A percentile compares a stretch with the other conserved stretches of the same genome.
These are phyloP conservation scores for Collybia sp. DNA, from an alignment of 768 basidiomycete species.

Conservation along the genomic window DNA sequence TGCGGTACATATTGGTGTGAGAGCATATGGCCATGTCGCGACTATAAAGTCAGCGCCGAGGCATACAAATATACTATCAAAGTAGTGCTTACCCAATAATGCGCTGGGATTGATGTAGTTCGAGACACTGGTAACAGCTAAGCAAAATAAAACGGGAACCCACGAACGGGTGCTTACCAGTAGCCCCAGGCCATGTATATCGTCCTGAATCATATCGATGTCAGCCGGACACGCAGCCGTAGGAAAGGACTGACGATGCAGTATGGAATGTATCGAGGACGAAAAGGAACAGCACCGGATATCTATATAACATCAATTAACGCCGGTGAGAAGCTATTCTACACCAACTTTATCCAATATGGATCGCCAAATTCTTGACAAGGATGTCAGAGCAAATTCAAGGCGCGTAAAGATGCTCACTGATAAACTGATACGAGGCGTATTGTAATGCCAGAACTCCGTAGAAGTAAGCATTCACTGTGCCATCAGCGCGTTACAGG, in stretches of 20 bases:
- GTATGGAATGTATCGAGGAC: constrained; percentile 25
- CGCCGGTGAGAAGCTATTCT: not conserved
- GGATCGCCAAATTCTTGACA: constrained; percentile 20
- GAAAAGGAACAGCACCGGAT: constrained; percentile 17
- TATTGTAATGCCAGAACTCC: constrained; percentile 22
- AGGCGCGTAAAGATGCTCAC: constrained; percentile 13
- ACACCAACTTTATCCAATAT: constrained; percentile 16
- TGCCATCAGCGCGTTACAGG: not conserved
- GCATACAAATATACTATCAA: no score
- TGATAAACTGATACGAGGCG: constrained; percentile 26
- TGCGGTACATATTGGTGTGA: constrained; percentile 29
- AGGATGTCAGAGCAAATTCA: not conserved
- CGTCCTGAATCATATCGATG: constrained; percentile 6
- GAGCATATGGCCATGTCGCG: constrained; percentile 26
- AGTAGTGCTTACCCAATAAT: constrained; percentile 6
- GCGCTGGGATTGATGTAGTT: constrained; percentile 11
- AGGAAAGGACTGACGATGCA: constrained; percentile 8
- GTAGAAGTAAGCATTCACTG: constrained; percentile 22
- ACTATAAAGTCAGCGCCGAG: constrained; percentile 9
- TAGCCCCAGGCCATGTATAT: constrained; percentile 22
- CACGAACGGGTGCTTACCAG: constrained; percentile 10
- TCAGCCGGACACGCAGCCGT: not conserved
- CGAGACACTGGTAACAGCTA: constrained; percentile 9
- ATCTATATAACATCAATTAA: constrained; percentile 9
- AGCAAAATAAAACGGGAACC: not conserved